Percentiles rank a stretch among this genome's conserved stretches.
Conservation (phyloP, 805 yeast genomes). For the Myxozyma melibiosi region DNA sequence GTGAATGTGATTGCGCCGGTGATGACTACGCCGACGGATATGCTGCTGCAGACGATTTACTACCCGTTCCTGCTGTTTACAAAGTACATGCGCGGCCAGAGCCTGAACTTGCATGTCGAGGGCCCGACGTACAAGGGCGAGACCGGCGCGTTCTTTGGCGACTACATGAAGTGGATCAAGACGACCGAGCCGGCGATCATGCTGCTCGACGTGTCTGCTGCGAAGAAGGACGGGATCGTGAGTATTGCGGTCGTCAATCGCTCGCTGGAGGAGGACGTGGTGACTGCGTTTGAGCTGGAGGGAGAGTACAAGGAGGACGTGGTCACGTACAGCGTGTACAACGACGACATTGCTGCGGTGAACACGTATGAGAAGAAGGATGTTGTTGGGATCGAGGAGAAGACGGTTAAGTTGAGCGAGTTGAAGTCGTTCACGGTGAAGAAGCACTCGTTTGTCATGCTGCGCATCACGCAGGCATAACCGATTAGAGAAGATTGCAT, state of each 20-base stretch:
- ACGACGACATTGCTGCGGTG: constrained; percentile 41
- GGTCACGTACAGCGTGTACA: constrained; percentile 37
- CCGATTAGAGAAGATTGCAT: too few relatives aligned
- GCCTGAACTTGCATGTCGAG: constrained; percentile 40
- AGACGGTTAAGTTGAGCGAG: neutral
- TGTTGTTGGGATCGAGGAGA: constrained; percentile 35
- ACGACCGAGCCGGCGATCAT: constrained; percentile 35
- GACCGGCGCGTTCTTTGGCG: constrained; percentile 25
- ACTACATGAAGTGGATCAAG: constrained; percentile 36
- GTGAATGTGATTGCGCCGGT: constrained; percentile 46
- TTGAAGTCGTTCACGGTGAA: neutral
- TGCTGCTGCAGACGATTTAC: constrained; percentile 42
- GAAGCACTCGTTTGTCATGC: constrained; percentile 1
- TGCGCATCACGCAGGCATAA: too few relatives aligned
- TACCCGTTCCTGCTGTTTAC: constrained; percentile 40
- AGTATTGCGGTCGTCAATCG: constrained; percentile 42
- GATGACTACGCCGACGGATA: constrained; percentile 38
- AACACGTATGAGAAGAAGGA: constrained; percentile 40
- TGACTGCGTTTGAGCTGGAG: constrained; percentile 35
- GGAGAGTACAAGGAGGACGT: constrained; percentile 28
- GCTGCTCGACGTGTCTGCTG: constrained; percentile 41
- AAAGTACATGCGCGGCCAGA: constrained; percentile 43
- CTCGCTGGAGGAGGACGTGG: constrained; percentile 36
- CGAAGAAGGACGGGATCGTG: constrained; percentile 37
- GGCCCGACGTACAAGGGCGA: constrained; percentile 40